phyloP scores from a whole-genome alignment of 768 basidiomycete species.

The Paxillus rubicundulus region DNA sequence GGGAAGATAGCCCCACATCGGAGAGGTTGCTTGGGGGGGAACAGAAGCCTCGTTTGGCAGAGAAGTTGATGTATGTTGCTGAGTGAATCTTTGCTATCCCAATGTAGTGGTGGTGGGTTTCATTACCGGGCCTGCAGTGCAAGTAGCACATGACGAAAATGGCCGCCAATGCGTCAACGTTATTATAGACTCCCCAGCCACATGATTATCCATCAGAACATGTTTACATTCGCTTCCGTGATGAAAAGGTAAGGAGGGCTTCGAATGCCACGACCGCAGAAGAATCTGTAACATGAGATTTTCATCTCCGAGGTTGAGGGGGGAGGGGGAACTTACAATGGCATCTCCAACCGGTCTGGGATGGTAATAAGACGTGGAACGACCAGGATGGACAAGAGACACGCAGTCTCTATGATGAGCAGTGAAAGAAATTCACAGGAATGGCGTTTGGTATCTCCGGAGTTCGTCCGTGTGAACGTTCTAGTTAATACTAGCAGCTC shows the following conservation, averaged over 20 bases:
- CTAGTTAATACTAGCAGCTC: slow-evolving; percentile 9
- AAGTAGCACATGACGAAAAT: slow-evolving; percentile 14
- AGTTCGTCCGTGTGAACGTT: slow-evolving; percentile 6
- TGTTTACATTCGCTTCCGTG: slow-evolving; percentile 25
- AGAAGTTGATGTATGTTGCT: background rate
- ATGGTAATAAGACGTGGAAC: slow-evolving; percentile 12
- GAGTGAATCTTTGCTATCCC: slow-evolving; percentile 1
- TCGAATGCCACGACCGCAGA: slow-evolving; percentile 24
- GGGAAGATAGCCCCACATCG: slow-evolving; percentile 2
- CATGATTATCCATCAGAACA: slow-evolving; percentile 26
- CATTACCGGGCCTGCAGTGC: slow-evolving; percentile 22
- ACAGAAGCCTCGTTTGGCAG: background rate
- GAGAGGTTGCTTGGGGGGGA: slow-evolving; percentile 1
- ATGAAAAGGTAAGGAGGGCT: slow-evolving; percentile 24
- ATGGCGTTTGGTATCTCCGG: slow-evolving; percentile 1
- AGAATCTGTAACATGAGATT: slow-evolving; percentile 29
- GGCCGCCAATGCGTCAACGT: slow-evolving; percentile 11
- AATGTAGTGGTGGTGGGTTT: slow-evolving; percentile 8
- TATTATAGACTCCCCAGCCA: slow-evolving; percentile 18
- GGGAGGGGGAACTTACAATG: slow-evolving; percentile 18
- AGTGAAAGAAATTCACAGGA: slow-evolving; percentile 10
- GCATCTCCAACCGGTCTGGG: background rate
- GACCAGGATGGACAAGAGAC: background rate
- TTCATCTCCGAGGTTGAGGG: slow-evolving; percentile 36
- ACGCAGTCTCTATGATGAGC: slow-evolving; percentile 21